phyloP scores from a whole-genome alignment of 202 grass and related monocot genomes.

The Bolboschoenoplectus hybrid region DNA sequence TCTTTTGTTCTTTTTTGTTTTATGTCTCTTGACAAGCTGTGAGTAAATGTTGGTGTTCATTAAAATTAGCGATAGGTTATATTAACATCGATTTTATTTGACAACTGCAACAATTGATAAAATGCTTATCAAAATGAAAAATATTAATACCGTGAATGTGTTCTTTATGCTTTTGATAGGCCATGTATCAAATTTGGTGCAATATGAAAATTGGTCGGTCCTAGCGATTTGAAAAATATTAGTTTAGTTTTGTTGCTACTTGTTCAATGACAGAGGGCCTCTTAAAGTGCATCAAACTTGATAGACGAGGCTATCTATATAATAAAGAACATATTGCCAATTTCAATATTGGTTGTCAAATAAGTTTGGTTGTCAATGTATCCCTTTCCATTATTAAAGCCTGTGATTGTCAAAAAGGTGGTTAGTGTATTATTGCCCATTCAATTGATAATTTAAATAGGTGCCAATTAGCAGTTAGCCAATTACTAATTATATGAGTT shows the following conservation, averaged over 20 bases:
- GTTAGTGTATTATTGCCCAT: constrained; percentile 19
- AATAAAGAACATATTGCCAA: constrained; percentile 3
- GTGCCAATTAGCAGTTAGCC: background rate
- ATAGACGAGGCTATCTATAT: background rate
- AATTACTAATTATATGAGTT: constrained; percentile 4
- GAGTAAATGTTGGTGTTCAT: constrained; percentile 46
- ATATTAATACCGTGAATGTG: background rate
- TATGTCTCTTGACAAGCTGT: constrained; percentile 41
- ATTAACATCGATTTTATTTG: background rate
- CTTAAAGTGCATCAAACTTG: background rate
- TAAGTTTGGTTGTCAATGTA: constrained; percentile 24
- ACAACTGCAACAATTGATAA: background rate
- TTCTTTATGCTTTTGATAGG: background rate
- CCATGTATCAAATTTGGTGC: constrained; percentile 25
- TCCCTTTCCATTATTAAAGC: constrained; percentile 1
- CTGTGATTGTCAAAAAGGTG: constrained; percentile 14
- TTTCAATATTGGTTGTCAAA: background rate
- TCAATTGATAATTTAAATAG: constrained; percentile 32
- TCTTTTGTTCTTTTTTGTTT: constrained; percentile 33
- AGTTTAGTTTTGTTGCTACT: background rate
- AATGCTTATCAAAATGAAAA: constrained; percentile 30
- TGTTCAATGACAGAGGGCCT: background rate
- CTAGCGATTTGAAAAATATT: background rate
- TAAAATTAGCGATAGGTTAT: constrained; percentile 33
- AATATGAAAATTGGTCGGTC: background rate